A percentile compares a stretch with the other conserved stretches of the same genome.
phyloP scores from a whole-genome alignment of 306 rosid species.

The Myrica gale region DNA sequence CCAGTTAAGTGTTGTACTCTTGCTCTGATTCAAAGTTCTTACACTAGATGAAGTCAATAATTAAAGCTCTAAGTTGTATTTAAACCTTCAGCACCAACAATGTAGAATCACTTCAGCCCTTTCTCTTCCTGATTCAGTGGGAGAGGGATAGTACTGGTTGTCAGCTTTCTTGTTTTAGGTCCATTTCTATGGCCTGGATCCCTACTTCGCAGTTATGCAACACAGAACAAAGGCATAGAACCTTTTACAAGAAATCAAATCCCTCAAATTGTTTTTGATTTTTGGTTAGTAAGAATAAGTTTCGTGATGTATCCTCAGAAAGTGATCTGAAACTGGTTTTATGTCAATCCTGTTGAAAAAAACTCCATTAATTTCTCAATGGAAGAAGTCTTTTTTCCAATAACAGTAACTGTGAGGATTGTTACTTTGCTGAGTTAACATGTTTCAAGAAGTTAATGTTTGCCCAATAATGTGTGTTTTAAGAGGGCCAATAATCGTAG shows the following conservation, averaged over 20 bases:
- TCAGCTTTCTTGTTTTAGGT: neutral
- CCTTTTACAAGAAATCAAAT: no score
- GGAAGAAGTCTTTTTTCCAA: neutral
- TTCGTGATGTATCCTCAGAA: no score
- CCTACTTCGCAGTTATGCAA: neutral
- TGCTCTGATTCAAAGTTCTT: constrained; percentile 1
- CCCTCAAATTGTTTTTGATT: no score
- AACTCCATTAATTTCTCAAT: neutral
- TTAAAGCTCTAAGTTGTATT: neutral
- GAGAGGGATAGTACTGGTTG: neutral
- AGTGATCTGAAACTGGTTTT: no score
- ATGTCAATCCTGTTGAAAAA: neutral
- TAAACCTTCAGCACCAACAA: no score
- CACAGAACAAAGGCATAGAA: no score
- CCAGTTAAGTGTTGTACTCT: neutral
- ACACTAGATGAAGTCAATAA: neutral
- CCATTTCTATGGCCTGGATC: neutral
- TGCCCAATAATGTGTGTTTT: neutral
- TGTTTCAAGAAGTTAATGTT: neutral
- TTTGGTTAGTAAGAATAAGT: no score
- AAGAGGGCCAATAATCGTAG: neutral
- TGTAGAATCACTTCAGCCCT: no score
- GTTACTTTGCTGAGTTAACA: neutral
- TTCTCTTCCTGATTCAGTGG: neutral
- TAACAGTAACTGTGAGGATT: neutral